Conservation (phyloP, 1,139 yeast genomes). For the Arxiozyma telluris region DNA sequence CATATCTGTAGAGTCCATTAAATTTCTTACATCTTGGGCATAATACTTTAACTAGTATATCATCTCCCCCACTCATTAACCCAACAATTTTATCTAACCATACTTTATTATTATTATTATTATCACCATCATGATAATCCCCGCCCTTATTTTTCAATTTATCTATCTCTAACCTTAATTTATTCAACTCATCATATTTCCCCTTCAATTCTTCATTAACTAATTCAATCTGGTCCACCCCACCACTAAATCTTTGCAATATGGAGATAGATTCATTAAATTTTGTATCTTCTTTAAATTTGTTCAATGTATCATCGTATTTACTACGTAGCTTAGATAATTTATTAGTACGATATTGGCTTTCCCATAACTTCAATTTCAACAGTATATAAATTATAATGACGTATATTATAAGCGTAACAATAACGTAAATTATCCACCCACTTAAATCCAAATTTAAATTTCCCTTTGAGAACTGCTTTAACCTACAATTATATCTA, state of each 20-base stretch:
- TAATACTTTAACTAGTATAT: conserved; percentile 15
- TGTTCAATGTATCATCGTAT: conserved; percentile 58
- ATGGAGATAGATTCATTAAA: conserved; percentile 70
- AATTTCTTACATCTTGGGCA: conserved; percentile 22
- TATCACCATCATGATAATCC: conserved; percentile 5
- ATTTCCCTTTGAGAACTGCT: neutral
- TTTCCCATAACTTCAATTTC: conserved; percentile 16
- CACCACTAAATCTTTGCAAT: conserved; percentile 53
- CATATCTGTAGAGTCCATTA: conserved; percentile 22
- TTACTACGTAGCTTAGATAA: conserved; percentile 34
- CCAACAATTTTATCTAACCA: conserved; percentile 30
- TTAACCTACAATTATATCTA: too few relatives aligned
- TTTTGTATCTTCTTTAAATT: conserved; percentile 69
- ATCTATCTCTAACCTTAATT: conserved; percentile 29
- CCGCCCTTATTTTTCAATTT: conserved; percentile 7
- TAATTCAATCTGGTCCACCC: conserved; percentile 28
- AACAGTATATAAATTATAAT: neutral
- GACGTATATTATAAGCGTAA: conserved; percentile 6
- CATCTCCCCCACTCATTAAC: conserved; percentile 26
- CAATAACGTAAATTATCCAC: neutral
- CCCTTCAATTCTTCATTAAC: conserved; percentile 37
- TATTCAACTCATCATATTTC: conserved; percentile 35
- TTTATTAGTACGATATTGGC: conserved; percentile 27
- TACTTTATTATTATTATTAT: conserved; percentile 18
- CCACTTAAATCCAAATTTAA: neutral